Percentiles rank a stretch among this genome's conserved stretches.
Evolutionary conservation across 192 early-diverging fungal species (phyloP).

Genomic region (Thoreauomyces humboldtii): DNA sequence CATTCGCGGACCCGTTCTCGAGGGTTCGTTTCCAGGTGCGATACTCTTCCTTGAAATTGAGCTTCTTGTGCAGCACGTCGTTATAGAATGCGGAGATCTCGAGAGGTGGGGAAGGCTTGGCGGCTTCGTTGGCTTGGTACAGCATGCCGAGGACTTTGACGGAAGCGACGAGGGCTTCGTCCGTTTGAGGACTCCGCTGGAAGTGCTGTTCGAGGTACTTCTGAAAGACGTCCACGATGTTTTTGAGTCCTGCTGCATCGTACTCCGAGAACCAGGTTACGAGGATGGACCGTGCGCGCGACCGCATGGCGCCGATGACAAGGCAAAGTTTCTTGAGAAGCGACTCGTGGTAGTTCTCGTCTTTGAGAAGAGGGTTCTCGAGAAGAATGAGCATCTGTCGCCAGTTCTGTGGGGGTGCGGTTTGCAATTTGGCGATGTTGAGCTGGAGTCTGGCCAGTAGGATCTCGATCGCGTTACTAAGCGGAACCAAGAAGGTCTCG

Average conservation of each 20-base stretch:
- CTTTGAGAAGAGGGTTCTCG: conserved; percentile 55
- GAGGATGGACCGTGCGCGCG: conserved; percentile 35
- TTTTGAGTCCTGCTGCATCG: conserved; percentile 38
- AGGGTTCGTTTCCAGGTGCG: conserved; percentile 62
- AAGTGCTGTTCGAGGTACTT: conserved; percentile 51
- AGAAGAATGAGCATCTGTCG: conserved; percentile 16
- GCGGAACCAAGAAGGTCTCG: conserved; percentile 35
- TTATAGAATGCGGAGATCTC: conserved; percentile 52
- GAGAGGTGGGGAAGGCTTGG: conserved; percentile 30
- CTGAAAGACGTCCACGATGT: conserved; percentile 46
- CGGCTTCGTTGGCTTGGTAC: conserved; percentile 52
- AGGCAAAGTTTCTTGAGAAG: conserved; percentile 43
- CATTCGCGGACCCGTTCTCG: conserved; percentile 23
- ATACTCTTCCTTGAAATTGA: conserved; percentile 81
- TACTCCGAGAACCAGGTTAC: conserved; percentile 52
- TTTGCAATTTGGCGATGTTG: conserved; percentile 37
- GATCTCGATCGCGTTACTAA: conserved; percentile 57
- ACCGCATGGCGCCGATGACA: conserved; percentile 39
- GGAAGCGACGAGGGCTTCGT: conserved; percentile 49
- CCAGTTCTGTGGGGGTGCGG: conserved; percentile 14
- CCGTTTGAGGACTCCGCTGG: conserved; percentile 36
- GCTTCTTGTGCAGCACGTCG: conserved; percentile 30
- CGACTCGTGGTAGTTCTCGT: conserved; percentile 46
- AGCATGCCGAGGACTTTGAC: conserved; percentile 51
- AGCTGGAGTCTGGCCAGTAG: conserved; percentile 50